These are phyloP conservation scores for Cordyceps militaris DNA, from an alignment of 2,329 filamentous ascomycete genomes.

Conservation along the genomic window DNA sequence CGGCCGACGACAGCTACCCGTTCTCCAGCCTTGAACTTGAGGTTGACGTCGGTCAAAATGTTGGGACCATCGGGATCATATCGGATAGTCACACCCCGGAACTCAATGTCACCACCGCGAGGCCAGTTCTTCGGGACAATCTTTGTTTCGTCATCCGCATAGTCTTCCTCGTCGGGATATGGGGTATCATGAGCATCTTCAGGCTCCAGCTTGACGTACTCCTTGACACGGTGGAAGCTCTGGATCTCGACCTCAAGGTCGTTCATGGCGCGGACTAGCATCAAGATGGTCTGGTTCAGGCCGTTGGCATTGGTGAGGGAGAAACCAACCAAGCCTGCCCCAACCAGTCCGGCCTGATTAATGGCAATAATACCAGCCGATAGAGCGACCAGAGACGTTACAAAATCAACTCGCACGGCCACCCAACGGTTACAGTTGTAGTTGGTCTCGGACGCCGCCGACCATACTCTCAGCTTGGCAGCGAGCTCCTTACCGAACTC, in stretches of 20 bases:
- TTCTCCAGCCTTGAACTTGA: constrained; percentile 56
- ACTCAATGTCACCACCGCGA: constrained; percentile 40
- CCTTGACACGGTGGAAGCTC: constrained; percentile 43
- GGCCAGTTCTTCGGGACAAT: constrained; percentile 39
- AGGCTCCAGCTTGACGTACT: constrained; percentile 39
- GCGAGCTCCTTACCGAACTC: constrained; percentile 44
- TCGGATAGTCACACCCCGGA: constrained; percentile 43
- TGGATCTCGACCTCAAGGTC: constrained; percentile 46
- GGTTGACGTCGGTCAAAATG: constrained; percentile 43
- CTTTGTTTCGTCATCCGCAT: constrained; percentile 31
- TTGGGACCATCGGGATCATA: constrained; percentile 39
- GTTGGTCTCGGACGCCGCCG: constrained; percentile 40
- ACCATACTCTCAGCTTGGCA: constrained; percentile 40
- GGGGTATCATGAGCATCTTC: constrained; percentile 37
- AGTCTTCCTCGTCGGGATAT: constrained; percentile 33
- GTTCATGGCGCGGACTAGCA: constrained; percentile 47
- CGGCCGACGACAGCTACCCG: constrained; percentile 74
- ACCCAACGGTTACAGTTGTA: constrained; percentile 55
- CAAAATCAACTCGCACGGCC: constrained; percentile 45
- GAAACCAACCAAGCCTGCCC: constrained; percentile 48
- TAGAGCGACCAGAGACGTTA: constrained; percentile 45
- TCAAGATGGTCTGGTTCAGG: constrained; percentile 43
- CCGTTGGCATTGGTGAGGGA: constrained; percentile 50
- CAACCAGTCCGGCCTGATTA: constrained; percentile 37
- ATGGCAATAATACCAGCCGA: constrained; percentile 47